Evolutionary conservation across 2,329 filamentous ascomycete genomes (phyloP), one percentile per base, ranked within the genome.

Genomic region (Sporothrix phasma): DNA sequence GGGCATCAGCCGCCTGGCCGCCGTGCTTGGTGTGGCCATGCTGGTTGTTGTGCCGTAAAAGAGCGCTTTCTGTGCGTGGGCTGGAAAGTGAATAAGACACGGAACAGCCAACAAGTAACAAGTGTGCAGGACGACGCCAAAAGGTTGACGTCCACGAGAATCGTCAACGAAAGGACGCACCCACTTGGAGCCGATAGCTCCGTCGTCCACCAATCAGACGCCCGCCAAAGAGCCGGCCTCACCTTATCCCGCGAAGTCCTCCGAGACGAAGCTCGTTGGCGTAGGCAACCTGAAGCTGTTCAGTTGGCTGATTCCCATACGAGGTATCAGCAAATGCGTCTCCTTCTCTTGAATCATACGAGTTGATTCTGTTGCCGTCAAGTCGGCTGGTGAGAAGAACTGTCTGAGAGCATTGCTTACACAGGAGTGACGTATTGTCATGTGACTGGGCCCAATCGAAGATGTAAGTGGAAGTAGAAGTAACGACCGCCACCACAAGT

Each of bases 241-340:
- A 22, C 31, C 51, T 54, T 54, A 54, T 54, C 51, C 51, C 51
- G 51, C 51, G 51, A 56, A 56, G 51, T 56, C 31, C 51, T 5
- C 51, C 51, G 51, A 56, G 10, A n/a, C 3, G 10, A 17, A 34
- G 17, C 17, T 26, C 34, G 17, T 19, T 17, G 3, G 31, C n/a
- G n/a, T n/a, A n/a, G n/a, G n/a, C n/a, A n/a, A n/a, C n/a, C n/a
- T n/a, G n/a, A n/a, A n/a, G n/a, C n/a, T n/a, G n/a, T n/a, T n/a
- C n/a, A n/a, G n/a, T n/a, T n/a, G n/a, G n/a, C n/a, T n/a, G n/a
- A n/a, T n/a, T n/a, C n/a, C n/a, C n/a, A n/a, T n/a, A n/a, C n/a
- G n/a, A n/a, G n/a, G n/a, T n/a, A n/a, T n/a, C n/a, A n/a, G n/a
- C n/a, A n/a, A n/a, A n/a, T n/a, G n/a, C n/a, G n/a, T n/a, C n/a